Percentiles rank a stretch among this genome's conserved stretches.
Evolutionary conservation across 1,284 basidiomycete species (phyloP).

Genomic region (Uromyces viciae-fabae): DNA sequence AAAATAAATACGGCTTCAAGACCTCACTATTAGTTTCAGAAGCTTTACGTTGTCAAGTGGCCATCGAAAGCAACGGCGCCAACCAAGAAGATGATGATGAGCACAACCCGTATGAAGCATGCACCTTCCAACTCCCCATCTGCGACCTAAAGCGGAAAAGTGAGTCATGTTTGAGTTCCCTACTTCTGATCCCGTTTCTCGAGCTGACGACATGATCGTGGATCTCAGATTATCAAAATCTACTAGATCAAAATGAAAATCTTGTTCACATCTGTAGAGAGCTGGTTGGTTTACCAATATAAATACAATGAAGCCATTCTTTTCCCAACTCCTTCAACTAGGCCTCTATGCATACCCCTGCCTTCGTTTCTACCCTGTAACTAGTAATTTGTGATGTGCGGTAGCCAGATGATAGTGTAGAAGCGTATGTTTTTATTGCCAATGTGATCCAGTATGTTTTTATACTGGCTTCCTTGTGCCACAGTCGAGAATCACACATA

Average conservation of each 20-base stretch:
- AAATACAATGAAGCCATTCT: no score
- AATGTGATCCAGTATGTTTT: no score
- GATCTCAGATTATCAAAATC: neutral
- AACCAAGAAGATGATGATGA: neutral
- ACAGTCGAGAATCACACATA: no score
- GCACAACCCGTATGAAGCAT: neutral
- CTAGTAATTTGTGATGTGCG: no score
- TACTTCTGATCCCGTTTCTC: neutral
- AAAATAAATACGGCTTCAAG: slow-evolving; percentile 38
- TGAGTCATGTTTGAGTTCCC: neutral
- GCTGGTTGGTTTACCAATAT: neutral
- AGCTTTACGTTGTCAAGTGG: slow-evolving; percentile 30
- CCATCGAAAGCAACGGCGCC: neutral
- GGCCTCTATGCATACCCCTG: no score
- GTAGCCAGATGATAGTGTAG: no score
- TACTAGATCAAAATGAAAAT: neutral
- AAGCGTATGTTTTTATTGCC: no score
- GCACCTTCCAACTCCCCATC: slow-evolving; percentile 40
- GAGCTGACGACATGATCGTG: neutral
- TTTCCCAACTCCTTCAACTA: no score
- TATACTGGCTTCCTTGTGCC: no score
- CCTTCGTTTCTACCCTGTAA: no score
- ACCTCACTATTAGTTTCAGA: slow-evolving; percentile 26
- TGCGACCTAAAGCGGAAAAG: slow-evolving; percentile 35
- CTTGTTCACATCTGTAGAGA: neutral